phyloP scores from a whole-genome alignment of 176 grass and related monocot species.

The Ananas comosus region DNA sequence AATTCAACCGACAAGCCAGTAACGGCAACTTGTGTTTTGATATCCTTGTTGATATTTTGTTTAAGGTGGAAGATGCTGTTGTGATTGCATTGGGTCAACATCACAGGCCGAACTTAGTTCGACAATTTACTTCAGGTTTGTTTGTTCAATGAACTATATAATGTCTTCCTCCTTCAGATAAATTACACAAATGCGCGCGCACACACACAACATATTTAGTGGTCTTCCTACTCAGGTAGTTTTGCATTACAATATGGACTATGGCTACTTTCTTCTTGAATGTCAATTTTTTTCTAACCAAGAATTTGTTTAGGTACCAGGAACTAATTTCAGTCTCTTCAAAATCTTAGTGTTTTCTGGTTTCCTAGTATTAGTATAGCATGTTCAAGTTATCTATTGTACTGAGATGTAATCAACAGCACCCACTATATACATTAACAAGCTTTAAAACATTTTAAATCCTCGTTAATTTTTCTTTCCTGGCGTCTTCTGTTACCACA shows the following conservation, averaged over 20 bases:
- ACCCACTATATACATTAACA: too few species aligned
- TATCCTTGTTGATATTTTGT: conserved; percentile 16
- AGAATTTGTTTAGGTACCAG: background rate
- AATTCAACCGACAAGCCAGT: background rate
- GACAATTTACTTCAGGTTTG: conserved; percentile 93
- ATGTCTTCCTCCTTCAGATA: background rate
- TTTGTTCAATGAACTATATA: background rate
- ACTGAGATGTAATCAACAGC: too few species aligned
- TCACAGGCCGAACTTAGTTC: conserved; percentile 73
- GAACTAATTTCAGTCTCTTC: background rate
- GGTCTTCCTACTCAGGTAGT: too few species aligned
- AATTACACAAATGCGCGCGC: too few species aligned
- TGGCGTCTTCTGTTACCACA: background rate
- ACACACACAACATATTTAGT: too few species aligned
- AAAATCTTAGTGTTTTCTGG: background rate
- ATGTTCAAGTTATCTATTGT: background rate
- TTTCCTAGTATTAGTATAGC: background rate
- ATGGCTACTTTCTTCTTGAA: background rate
- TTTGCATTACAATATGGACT: too few species aligned
- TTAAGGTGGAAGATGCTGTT: conserved; percentile 93
- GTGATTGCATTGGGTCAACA: conserved; percentile 88
- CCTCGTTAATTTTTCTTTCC: background rate
- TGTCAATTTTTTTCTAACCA: background rate
- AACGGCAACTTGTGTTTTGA: conserved; percentile 18
- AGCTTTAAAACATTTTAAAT: background rate